A percentile compares a stretch with the other conserved stretches of the same genome.
These are phyloP conservation scores for Tricholoma terreum DNA, from an alignment of 768 basidiomycete genomes.

Conservation along the genomic window DNA sequence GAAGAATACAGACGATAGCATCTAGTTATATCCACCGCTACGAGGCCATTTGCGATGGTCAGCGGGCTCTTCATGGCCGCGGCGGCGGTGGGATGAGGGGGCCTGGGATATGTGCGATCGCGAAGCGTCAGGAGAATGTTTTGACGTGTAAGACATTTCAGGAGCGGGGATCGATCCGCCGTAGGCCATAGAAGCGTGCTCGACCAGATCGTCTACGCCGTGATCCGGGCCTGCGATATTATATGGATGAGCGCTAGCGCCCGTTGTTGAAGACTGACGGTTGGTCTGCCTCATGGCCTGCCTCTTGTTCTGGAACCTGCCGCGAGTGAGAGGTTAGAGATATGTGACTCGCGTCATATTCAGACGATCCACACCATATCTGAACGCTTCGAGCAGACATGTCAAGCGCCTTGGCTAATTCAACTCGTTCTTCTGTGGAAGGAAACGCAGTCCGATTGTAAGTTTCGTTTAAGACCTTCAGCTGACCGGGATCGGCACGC, in stretches of 20 bases:
- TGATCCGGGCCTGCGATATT: conserved; percentile 35
- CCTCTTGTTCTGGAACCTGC: conserved; percentile 85
- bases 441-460: conserved; percentile 83
- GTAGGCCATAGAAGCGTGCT: conserved; percentile 31
- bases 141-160: conserved; percentile 36
- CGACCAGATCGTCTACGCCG: conserved; percentile 37
- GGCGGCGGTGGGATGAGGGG: conserved; percentile 44
- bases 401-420: conserved; percentile 70
- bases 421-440: conserved; percentile 81
- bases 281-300: conserved; percentile 80
- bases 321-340: conserved; percentile 11
- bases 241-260: conserved; percentile 48
- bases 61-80: conserved; percentile 36
- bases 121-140: conserved; percentile 38
- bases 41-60: conserved; percentile 50
- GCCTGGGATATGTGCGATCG: conserved; percentile 32
- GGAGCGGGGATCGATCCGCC: conserved; percentile 30
- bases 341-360: conserved; percentile 18
- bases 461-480: conserved; percentile 77
- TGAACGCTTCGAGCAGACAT: conserved; percentile 86
- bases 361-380: conserved; percentile 58
- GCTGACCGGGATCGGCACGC: conserved; percentile 75
- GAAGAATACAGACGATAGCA: conserved; percentile 6
- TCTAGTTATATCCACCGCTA: conserved; percentile 39
- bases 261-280: conserved; percentile 53